Evolutionary conservation across 164 flowering plant species (phyloP).

Genomic region (Tinospora cordifolia): DNA sequence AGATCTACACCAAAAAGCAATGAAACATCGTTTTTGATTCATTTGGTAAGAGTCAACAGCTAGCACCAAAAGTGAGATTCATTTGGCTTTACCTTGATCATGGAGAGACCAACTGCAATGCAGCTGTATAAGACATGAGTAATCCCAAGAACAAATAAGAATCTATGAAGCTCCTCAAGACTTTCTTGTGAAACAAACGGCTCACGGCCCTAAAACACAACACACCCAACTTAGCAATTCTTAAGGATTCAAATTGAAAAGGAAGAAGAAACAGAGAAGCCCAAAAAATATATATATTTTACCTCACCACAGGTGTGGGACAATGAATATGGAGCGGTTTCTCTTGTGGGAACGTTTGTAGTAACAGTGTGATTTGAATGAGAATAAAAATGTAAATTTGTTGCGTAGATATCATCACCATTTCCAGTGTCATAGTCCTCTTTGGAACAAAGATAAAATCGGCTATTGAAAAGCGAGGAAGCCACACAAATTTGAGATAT

Average conservation of each 20-base stretch:
- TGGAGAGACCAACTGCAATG: slow-evolving; percentile 59
- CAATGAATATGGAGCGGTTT: slow-evolving; percentile 12
- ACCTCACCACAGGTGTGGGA: slow-evolving; percentile 65
- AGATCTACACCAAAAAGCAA: slow-evolving; percentile 43
- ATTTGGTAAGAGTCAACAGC: background rate
- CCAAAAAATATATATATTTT: slow-evolving; percentile 13
- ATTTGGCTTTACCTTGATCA: slow-evolving; percentile 57
- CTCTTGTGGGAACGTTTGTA: slow-evolving; percentile 27
- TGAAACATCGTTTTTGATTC: background rate
- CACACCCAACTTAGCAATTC: background rate
- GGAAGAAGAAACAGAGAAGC: background rate
- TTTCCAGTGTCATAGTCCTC: slow-evolving; percentile 27
- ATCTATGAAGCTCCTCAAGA: slow-evolving; percentile 86
- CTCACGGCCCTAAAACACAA: slow-evolving; percentile 62
- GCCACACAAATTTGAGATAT: slow-evolving; percentile 80
- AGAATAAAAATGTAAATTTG: slow-evolving; percentile 19
- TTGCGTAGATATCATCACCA: slow-evolving; percentile 16
- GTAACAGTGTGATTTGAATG: slow-evolving; percentile 31
- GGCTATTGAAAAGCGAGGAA: slow-evolving; percentile 72
- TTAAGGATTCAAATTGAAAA: background rate
- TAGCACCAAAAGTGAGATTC: background rate
- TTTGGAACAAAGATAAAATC: slow-evolving; percentile 61
- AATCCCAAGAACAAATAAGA: slow-evolving; percentile 83
- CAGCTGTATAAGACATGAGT: slow-evolving; percentile 88
- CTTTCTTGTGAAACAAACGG: slow-evolving; percentile 88